phyloP scores from a whole-genome alignment of 2,329 filamentous ascomycete species.

The Fusarium tjaetaba region DNA sequence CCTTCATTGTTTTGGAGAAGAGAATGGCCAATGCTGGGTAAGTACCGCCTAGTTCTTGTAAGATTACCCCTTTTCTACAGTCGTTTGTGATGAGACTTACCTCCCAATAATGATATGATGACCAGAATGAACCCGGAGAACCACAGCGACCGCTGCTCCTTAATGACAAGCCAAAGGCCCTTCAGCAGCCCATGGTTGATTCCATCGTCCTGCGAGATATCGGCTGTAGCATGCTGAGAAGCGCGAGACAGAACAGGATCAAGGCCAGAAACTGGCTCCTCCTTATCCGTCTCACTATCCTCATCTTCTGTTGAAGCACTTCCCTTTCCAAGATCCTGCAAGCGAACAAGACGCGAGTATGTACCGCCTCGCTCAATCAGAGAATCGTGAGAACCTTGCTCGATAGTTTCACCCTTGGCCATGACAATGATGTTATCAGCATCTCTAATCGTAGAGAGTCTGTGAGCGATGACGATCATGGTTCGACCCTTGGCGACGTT shows the following conservation, averaged over 20 bases:
- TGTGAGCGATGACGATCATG: constrained; percentile 72
- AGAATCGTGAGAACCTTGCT: constrained; percentile 70
- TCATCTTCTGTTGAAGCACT: constrained; percentile 12
- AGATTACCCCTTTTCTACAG: background rate
- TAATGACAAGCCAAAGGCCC: constrained; percentile 45
- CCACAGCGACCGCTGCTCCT: constrained; percentile 46
- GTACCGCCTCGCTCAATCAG: constrained; percentile 59
- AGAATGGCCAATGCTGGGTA: constrained; percentile 54
- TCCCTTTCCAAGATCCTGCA: constrained; percentile 51
- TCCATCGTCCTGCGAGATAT: constrained; percentile 5
- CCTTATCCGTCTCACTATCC: constrained; percentile 46
- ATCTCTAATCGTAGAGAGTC: constrained; percentile 66
- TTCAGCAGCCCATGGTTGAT: constrained; percentile 42
- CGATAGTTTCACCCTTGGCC: constrained; percentile 65
- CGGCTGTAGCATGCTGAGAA: constrained; percentile 36
- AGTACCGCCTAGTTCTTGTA: constrained; percentile 45
- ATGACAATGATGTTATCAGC: constrained; percentile 75
- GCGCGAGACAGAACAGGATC: constrained; percentile 34
- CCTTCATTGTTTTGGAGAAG: constrained; percentile 53
- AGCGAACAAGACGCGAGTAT: constrained; percentile 62
- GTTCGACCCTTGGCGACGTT: constrained; percentile 66
- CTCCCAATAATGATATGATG: constrained; percentile 43
- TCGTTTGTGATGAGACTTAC: constrained; percentile 21
- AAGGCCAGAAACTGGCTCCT: constrained; percentile 49
- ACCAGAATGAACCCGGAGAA: constrained; percentile 28